Evolutionary conservation across 805 yeast genomes (phyloP).

Genomic region (Candida nonsorbophila): DNA sequence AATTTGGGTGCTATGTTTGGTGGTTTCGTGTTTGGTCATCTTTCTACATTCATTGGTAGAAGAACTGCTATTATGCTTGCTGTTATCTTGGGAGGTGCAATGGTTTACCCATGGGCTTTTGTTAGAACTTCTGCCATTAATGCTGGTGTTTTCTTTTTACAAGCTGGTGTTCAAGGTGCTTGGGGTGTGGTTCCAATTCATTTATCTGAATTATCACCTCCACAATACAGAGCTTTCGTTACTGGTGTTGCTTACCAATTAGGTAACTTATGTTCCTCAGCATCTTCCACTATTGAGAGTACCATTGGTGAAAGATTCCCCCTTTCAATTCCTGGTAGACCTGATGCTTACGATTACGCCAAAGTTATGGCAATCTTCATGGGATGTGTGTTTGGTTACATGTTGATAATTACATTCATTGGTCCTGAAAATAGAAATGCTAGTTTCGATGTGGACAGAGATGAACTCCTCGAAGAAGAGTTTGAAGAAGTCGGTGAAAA

Average conservation of each 20-base stretch:
- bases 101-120: slow-evolving; percentile 37
- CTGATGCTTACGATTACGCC: slow-evolving; percentile 41
- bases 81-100: slow-evolving; percentile 31
- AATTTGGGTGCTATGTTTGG: slow-evolving; percentile 39
- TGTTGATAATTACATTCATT: slow-evolving; percentile 43
- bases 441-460: slow-evolving; percentile 15
- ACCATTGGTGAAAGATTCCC: slow-evolving; percentile 53
- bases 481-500: slow-evolving; percentile 6
- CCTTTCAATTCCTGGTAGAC: slow-evolving; percentile 16
- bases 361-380: slow-evolving; percentile 63
- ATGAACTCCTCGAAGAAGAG: slow-evolving; percentile 7
- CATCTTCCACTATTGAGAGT: slow-evolving; percentile 65
- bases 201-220: slow-evolving; percentile 56
- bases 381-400: slow-evolving; percentile 56
- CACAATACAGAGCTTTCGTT: slow-evolving; percentile 57
- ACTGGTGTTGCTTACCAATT: slow-evolving; percentile 62
- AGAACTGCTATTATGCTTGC: slow-evolving; percentile 28
- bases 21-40: slow-evolving; percentile 41
- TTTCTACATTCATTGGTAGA: slow-evolving; percentile 32
- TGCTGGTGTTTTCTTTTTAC: slow-evolving; percentile 59
- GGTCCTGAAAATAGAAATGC: slow-evolving; percentile 54
- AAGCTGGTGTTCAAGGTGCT: slow-evolving; percentile 62
- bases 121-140: slow-evolving; percentile 35
- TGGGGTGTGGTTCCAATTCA: slow-evolving; percentile 67
- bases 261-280: slow-evolving; percentile 64